Conservation (phyloP, 495 filamentous ascomycete genomes). For the Daldinia concentrica region DNA sequence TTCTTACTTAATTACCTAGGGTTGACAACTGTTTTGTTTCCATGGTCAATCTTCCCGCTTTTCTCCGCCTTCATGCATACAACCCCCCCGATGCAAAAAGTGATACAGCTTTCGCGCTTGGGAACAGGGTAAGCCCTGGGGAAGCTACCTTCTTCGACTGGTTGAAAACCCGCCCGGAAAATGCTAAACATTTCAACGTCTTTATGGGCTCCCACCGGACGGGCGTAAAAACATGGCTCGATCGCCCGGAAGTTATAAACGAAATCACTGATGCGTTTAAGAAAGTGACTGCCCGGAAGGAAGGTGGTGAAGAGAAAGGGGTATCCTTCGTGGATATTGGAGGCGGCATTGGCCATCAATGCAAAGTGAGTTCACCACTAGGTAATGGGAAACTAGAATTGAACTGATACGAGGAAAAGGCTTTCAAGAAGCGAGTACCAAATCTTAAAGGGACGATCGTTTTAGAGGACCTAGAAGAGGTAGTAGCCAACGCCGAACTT, state of each 20-base stretch:
- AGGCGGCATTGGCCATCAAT: conserved; percentile 64
- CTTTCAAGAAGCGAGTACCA: conserved; percentile 55
- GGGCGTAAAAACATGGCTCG: conserved; percentile 29
- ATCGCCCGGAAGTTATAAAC: conserved; percentile 17
- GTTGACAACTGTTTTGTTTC: conserved; percentile 29
- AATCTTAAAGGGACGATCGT: conserved; percentile 57
- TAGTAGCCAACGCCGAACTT: conserved; percentile 43
- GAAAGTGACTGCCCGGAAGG: conserved; percentile 23
- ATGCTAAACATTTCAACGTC: conserved; percentile 30
- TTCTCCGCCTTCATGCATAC: conserved; percentile 24
- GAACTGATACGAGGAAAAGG: conserved; percentile 32
- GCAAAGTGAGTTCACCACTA: conserved; percentile 34
- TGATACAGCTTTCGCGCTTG: conserved; percentile 32
- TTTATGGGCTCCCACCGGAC: conserved; percentile 36
- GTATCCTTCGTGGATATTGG: conserved; percentile 63
- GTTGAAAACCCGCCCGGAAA: conserved; percentile 31
- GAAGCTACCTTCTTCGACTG: conserved; percentile 35
- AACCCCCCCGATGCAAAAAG: conserved; percentile 16
- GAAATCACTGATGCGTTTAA: conserved; percentile 28
- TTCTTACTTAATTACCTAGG: conserved; percentile 3
- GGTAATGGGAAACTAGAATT: neutral
- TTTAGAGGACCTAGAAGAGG: conserved; percentile 62
- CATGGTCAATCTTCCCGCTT: conserved; percentile 19
- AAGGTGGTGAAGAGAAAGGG: conserved; percentile 8
- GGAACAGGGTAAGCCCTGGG: conserved; percentile 24